phyloP scores from a whole-genome alignment of 768 basidiomycete genomes.

The Lyophyllum atratum region DNA sequence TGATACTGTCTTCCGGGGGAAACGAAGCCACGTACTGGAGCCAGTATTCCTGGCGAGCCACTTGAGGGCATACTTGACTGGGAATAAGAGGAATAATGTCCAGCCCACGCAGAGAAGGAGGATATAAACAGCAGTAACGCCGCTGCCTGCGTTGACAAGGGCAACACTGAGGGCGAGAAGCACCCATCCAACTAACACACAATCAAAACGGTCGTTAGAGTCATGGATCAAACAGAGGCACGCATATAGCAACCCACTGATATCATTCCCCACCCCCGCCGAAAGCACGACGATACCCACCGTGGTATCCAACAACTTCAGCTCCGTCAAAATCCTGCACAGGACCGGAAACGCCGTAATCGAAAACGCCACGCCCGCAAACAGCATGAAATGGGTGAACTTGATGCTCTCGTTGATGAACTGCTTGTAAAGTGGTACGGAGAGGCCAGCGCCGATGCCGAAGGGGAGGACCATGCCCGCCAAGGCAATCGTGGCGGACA shows the following conservation, averaged over 20 bases:
- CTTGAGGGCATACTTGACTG: conserved; percentile 57
- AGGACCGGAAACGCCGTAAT: conserved; percentile 88
- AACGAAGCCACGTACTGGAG: conserved; percentile 47
- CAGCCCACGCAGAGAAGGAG: conserved; percentile 81
- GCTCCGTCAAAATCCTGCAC: conserved; percentile 86
- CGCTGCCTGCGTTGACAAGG: conserved; percentile 84
- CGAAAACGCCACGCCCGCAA: conserved; percentile 88
- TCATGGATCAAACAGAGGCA: background rate
- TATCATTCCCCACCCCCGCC: conserved; percentile 89
- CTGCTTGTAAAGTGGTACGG: conserved; percentile 67
- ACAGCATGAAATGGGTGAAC: conserved; percentile 93
- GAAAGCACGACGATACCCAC: conserved; percentile 93
- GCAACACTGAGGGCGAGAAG: conserved; percentile 90
- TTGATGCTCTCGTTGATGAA: conserved; percentile 70
- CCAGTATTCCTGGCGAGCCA: conserved; percentile 82
- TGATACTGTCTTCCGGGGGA: background rate
- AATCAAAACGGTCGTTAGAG: background rate
- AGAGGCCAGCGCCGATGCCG: conserved; percentile 70
- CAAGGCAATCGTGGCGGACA: conserved; percentile 69
- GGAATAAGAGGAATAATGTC: conserved; percentile 73
- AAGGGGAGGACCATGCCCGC: conserved; percentile 91
- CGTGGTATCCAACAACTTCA: conserved; percentile 87
- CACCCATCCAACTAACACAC: conserved; percentile 68
- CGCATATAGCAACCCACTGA: conserved; percentile 38
- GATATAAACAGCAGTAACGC: conserved; percentile 84